Evolutionary conservation across 371 early-diverging fungal species (phyloP).

Genomic region (Zopfochytrium polystomum): DNA sequence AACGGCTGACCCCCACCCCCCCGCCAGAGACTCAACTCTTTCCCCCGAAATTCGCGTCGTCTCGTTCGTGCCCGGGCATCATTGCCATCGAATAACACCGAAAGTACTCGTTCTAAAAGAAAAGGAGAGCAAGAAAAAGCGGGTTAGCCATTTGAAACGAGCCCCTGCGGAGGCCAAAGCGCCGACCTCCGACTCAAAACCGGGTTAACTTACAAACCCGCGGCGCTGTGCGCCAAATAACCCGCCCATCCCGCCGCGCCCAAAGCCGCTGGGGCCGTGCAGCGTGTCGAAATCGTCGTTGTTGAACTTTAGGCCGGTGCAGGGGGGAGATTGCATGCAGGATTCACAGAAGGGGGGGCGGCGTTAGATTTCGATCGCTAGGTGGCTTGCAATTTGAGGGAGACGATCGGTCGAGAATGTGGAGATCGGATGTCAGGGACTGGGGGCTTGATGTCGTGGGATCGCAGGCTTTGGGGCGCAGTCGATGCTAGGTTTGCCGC

Average conservation of each 20-base stretch:
- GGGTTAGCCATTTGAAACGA: neutral
- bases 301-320: too few species aligned
- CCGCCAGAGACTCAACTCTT: conserved; percentile 57
- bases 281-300: neutral
- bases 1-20: too few species aligned
- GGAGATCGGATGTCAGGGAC: too few species aligned
- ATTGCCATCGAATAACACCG: conserved; percentile 79
- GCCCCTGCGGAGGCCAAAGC: neutral
- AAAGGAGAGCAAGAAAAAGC: neutral
- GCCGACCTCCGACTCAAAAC: neutral
- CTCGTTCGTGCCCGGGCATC: conserved; percentile 76
- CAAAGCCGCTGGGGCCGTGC: neutral
- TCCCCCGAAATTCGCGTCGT: conserved; percentile 77
- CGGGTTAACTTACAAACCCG: neutral
- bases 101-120: conserved; percentile 49
- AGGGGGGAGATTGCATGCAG: too few species aligned
- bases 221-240: neutral
- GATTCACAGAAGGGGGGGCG: too few species aligned
- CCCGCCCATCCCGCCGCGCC: neutral
- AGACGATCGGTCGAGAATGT: too few species aligned
- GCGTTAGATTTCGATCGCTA: too few species aligned
- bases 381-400: too few species aligned
- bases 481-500: too few species aligned
- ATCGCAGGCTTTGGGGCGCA: too few species aligned
- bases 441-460: too few species aligned